phyloP scores from a whole-genome alignment of 306 rosid species.

The Lablab purpureus region DNA sequence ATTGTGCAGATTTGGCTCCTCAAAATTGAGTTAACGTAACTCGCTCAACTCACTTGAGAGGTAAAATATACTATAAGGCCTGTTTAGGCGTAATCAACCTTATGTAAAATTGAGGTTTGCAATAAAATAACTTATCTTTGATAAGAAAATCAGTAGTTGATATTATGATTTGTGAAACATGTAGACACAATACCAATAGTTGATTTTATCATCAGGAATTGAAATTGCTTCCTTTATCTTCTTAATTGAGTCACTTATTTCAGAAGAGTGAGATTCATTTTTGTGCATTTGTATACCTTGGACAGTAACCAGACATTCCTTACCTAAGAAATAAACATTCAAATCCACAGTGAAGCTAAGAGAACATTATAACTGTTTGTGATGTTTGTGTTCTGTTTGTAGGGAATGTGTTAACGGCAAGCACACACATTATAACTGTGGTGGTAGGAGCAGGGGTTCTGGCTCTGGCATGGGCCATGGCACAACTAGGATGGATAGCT shows the following conservation, averaged over 20 bases:
- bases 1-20: not conserved
- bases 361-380: not conserved
- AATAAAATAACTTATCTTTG: too few relatives aligned
- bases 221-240: not conserved
- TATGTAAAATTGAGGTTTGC: too few relatives aligned
- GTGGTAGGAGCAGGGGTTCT: constrained; percentile 62
- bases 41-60: not conserved
- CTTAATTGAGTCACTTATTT: not conserved
- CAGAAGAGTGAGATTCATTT: not conserved
- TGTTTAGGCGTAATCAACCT: too few relatives aligned
- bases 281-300: not conserved
- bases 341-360: not conserved
- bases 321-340: not conserved
- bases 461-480: constrained; percentile 57
- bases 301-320: not conserved
- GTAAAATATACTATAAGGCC: too few relatives aligned
- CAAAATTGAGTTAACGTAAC: not conserved
- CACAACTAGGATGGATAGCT: constrained; percentile 59
- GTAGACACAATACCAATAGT: too few relatives aligned
- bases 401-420: constrained; percentile 55
- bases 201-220: not conserved
- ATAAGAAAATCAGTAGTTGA: not conserved
- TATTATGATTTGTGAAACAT: too few relatives aligned
- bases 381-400: constrained; percentile 15
- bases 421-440: constrained; percentile 54